Conservation (phyloP, 192 early-diverging fungal species). For the Coemansia sp. region DNA sequence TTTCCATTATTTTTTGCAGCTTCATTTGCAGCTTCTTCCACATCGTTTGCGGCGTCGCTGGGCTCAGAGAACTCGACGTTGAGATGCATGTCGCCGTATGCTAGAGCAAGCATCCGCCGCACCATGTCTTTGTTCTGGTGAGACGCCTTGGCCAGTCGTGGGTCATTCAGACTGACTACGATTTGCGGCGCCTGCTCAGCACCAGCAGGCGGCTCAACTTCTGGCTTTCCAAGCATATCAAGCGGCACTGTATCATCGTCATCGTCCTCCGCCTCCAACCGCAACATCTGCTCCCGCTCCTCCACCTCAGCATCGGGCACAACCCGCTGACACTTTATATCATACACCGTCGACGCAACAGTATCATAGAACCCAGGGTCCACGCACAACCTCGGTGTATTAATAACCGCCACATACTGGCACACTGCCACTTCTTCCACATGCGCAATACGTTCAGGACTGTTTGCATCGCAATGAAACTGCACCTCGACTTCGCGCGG, state of each 20-base stretch:
- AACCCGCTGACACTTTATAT: conserved; percentile 65
- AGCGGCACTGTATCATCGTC: conserved; percentile 11
- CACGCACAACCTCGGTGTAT: conserved; percentile 71
- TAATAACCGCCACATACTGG: conserved; percentile 75
- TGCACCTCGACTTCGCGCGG: conserved; percentile 74
- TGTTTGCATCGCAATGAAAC: conserved; percentile 75
- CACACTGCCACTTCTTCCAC: conserved; percentile 71
- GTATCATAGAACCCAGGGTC: conserved; percentile 57
- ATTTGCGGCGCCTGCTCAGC: conserved; percentile 19
- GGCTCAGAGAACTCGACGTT: conserved; percentile 18
- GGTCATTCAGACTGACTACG: conserved; percentile 33
- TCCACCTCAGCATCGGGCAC: conserved; percentile 55
- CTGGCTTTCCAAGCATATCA: neutral
- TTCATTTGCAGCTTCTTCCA: neutral
- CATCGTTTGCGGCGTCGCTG: neutral
- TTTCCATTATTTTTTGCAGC: neutral
- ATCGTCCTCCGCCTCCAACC: neutral
- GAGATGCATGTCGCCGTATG: conserved; percentile 24
- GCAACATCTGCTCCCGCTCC: neutral
- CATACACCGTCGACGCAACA: conserved; percentile 49
- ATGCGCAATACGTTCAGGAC: conserved; percentile 61
- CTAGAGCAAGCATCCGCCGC: conserved; percentile 23
- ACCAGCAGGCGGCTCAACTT: neutral
- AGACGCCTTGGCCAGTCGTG: conserved; percentile 7
- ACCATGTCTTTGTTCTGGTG: conserved; percentile 23